Base-by-base conservation (phyloP, 106 monocot species). In the Dendrobium huoshanense region DNA sequence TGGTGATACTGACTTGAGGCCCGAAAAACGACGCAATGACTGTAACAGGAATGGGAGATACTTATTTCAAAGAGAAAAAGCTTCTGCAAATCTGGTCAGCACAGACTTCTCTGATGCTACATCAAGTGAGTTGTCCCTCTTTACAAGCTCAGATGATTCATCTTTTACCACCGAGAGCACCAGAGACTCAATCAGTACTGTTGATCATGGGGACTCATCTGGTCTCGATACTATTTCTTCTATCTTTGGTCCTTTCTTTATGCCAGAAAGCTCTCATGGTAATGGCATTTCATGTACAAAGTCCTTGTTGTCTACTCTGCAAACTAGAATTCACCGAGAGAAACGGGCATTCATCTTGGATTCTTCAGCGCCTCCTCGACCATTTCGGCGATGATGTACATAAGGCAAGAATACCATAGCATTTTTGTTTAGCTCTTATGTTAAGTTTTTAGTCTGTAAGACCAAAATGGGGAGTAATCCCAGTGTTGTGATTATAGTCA, bases 101-200 rank as follows among this genome's bases (percentile, higher is more conserved):
- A 61, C 72, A 31, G 96, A 97, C 75, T 92, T 89, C 82, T 97
- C 92, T 3, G 96, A 97, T 81, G 88, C 88, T n/a, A 49, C 90
- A 24, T 94, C 92, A 24, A 97, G 97, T 45, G 94, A 97, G 72
- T 92, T 90, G 92, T 92, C 94, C 58, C 86, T 94, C 49, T 97
- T 97, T 73, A 97, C 97, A 29, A 97, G 94, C 83, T 97, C 97
- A 16, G 97, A 97, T 43, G 97, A 97, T 25, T 88, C 97, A 51
- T 97, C 97, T n/a, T 97, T 97, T 67, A 97, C 97, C 22, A 94
- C 97, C 0, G 97, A 97, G 79, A 94, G 92, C 79, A 89, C 88
- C 3, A 89, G 97, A 65, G 88, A 97, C 72, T 97, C 97, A n/a
- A 91, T 94, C 68, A 97, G 97, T 78, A 87, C 87, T 4, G 83